Base-by-base conservation (phyloP, 148 eudicot species). In the Rhododendron griersonianum region DNA sequence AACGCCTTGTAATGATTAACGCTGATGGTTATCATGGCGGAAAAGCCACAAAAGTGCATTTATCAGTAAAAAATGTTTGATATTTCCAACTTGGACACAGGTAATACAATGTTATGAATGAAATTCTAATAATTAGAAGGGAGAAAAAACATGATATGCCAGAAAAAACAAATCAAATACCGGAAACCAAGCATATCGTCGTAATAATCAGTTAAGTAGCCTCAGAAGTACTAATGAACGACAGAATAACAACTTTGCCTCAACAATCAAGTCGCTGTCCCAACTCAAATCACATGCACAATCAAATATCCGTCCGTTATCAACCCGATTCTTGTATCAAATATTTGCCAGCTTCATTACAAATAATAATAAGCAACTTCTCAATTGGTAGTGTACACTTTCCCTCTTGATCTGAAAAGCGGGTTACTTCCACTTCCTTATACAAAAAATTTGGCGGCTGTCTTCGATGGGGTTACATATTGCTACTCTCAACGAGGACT, bases 161-260 rank as follows among this genome's bases (percentile, higher is more conserved):
- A 50, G 15, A 55, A n/a, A 83, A 83, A 59, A 82, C n/a, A 47
- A 84, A 55, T 14, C 33, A 39, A 51, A 55, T 84, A 75, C n/a
- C 23, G 23, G 61, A 51, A 51, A 35, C 39, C 80, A 84, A 84
- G 55, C 80, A 84, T 50, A 33, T 75, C 39, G 28, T 39, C 44
- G 5, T 18, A 16, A 69, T 65, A 67, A 73, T 21, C 28, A n/a
- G 73, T 33, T 18, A 37, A 14, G 44, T 35, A 76, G 51, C 47
- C 41, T 23, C 37, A 73, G 55, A 74, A 67, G 6, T 16, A 50
- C 41, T 33, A 73, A 6, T 23, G 45, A 39, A 48, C 21, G 57
- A 50, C 35, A 50, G 39, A 15, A 11, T 41, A 74, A 50, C 18
- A 73, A 79, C 86, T 48, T 35, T 19, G 45, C 67, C 28, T 50